Percentiles rank a stretch among this genome's conserved stretches.
Evolutionary conservation across 2,329 filamentous ascomycete species (phyloP).

Genomic region (Periconia macrospinosa): DNA sequence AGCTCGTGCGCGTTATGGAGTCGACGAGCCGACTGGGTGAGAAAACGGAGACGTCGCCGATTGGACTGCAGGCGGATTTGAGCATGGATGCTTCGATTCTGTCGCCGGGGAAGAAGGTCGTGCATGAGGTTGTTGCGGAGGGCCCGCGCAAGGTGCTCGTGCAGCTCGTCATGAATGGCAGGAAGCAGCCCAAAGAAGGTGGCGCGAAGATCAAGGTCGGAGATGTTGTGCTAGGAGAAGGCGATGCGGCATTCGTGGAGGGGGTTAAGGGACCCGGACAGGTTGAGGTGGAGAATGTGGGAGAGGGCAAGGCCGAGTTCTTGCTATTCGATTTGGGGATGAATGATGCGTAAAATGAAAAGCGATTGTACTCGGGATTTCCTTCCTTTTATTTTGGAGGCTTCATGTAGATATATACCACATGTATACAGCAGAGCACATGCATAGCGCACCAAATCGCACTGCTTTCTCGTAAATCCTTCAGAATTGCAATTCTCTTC

Average conservation of each 20-base stretch:
- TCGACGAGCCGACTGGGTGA: conserved; percentile 66
- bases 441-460: too few relatives aligned
- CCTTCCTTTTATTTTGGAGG: not conserved
- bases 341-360: conserved; percentile 13
- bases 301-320: conserved; percentile 51
- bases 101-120: conserved; percentile 64
- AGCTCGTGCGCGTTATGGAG: conserved; percentile 75
- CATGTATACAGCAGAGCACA: too few relatives aligned
- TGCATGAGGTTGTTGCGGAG: conserved; percentile 71
- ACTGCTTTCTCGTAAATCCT: too few relatives aligned
- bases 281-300: conserved; percentile 51
- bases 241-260: conserved; percentile 79
- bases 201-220: conserved; percentile 71
- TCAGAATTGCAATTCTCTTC: too few relatives aligned
- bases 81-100: conserved; percentile 81
- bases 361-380: not conserved
- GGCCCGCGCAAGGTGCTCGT: conserved; percentile 73
- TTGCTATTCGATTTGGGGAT: conserved; percentile 54
- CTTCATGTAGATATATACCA: not conserved
- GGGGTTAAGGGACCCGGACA: conserved; percentile 46
- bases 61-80: conserved; percentile 82
- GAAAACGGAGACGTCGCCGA: conserved; percentile 64
- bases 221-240: conserved; percentile 70
- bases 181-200: conserved; percentile 62
- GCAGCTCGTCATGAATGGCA: conserved; percentile 71